Percentiles rank a stretch among this genome's conserved stretches.
Evolutionary conservation across 2,329 filamentous ascomycete species (phyloP).

Genomic region (Aspergillus uvarum): DNA sequence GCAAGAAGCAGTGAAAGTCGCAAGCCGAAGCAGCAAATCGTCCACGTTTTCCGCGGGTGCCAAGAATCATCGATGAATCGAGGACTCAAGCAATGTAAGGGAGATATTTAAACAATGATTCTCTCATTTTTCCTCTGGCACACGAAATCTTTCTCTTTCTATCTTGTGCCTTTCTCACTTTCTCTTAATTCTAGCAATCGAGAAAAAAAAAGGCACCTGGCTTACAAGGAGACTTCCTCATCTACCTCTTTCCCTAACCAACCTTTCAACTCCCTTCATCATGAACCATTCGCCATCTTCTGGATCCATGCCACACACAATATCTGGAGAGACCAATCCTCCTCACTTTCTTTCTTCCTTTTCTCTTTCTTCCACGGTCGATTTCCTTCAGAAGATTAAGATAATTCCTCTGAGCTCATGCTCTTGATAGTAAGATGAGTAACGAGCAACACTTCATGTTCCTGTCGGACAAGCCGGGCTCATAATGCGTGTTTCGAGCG

Average conservation of each 20-base stretch:
- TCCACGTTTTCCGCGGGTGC: conserved; percentile 21
- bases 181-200: background rate
- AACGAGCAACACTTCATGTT: background rate
- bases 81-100: conserved; percentile 6
- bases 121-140: background rate
- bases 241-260: too few relatives aligned
- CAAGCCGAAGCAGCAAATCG: conserved; percentile 16
- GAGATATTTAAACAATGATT: conserved; percentile 2
- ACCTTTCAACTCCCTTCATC: too few relatives aligned
- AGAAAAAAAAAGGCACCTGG: background rate
- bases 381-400: too few relatives aligned
- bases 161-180: background rate
- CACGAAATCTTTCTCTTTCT: background rate
- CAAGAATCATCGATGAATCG: conserved; percentile 16
- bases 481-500: too few relatives aligned
- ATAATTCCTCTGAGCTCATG: too few relatives aligned
- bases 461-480: background rate
- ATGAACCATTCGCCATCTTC: too few relatives aligned
- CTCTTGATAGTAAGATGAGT: background rate
- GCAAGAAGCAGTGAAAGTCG: conserved; percentile 12
- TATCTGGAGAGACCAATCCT: too few relatives aligned
- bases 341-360: too few relatives aligned
- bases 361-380: too few relatives aligned
- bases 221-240: background rate
- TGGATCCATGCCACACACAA: too few relatives aligned